Evolutionary conservation across 345 rosid genomes (phyloP).

Genomic region (Euphorbia pulcherrima): DNA sequence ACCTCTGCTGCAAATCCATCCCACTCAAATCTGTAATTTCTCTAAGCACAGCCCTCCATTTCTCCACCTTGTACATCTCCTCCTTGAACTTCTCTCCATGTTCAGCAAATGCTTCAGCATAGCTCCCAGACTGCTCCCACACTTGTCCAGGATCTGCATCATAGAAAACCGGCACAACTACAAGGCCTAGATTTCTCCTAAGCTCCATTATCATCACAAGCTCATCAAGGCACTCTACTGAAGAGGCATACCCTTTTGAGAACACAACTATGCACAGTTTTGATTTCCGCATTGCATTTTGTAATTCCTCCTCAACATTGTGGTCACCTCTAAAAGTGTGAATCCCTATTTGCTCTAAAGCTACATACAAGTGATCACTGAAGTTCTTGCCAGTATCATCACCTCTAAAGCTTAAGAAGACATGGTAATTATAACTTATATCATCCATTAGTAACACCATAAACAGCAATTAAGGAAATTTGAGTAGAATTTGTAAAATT

Average conservation of each 20-base stretch:
- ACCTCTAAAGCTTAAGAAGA: slow-evolving; percentile 11
- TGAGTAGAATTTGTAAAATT: not conserved
- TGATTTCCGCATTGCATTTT: slow-evolving; percentile 7
- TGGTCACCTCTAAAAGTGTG: slow-evolving; percentile 10
- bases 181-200: not conserved
- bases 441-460: not conserved
- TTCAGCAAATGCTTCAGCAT: slow-evolving; percentile 17
- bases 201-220: slow-evolving; percentile 10
- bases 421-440: not conserved
- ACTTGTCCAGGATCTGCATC: slow-evolving; percentile 8
- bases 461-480: not conserved
- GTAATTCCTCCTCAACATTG: not conserved
- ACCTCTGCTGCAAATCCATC: slow-evolving; percentile 16
- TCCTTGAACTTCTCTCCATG: slow-evolving; percentile 12
- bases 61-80: slow-evolving; percentile 11
- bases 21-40: slow-evolving; percentile 13
- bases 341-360: slow-evolving; percentile 11
- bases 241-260: slow-evolving; percentile 11
- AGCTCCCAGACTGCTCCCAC: slow-evolving; percentile 11
- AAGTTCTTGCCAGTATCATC: slow-evolving; percentile 13
- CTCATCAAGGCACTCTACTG: slow-evolving; percentile 10
- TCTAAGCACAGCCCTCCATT: slow-evolving; percentile 10
- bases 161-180: slow-evolving; percentile 18
- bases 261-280: slow-evolving; percentile 10
- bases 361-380: slow-evolving; percentile 10